Conservation (phyloP, 2,329 filamentous ascomycete species). For the Biscogniauxia sp. region DNA sequence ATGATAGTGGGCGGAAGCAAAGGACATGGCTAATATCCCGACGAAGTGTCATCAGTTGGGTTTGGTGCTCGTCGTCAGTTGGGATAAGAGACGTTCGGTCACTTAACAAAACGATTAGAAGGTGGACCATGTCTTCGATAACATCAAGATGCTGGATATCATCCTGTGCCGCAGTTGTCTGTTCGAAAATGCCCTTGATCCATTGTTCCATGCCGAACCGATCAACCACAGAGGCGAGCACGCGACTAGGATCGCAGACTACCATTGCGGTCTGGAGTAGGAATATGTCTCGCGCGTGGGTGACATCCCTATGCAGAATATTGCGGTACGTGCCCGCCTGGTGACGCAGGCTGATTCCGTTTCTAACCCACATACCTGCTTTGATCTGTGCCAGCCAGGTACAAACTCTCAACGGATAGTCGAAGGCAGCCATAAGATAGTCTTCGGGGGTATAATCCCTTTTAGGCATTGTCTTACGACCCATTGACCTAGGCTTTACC, state of each 20-base stretch:
- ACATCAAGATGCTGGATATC: slow-evolving; percentile 87
- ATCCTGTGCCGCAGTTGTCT: slow-evolving; percentile 72
- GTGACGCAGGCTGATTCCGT: slow-evolving; percentile 91
- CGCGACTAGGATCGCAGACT: slow-evolving; percentile 76
- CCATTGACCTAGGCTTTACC: slow-evolving; percentile 61
- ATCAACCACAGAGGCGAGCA: slow-evolving; percentile 86
- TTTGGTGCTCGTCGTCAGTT: slow-evolving; percentile 61
- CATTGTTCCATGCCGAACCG: slow-evolving; percentile 85
- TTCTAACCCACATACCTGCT: slow-evolving; percentile 96
- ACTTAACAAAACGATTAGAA: slow-evolving; percentile 86
- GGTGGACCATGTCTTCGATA: slow-evolving; percentile 91
- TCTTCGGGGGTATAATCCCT: slow-evolving; percentile 67
- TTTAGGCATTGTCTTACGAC: slow-evolving; percentile 53
- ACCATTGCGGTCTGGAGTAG: slow-evolving; percentile 88
- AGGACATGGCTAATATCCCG: slow-evolving; percentile 90
- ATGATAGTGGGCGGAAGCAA: slow-evolving; percentile 94
- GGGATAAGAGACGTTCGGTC: slow-evolving; percentile 80
- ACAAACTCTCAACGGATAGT: slow-evolving; percentile 89
- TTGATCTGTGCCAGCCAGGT: slow-evolving; percentile 98
- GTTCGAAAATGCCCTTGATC: slow-evolving; percentile 79
- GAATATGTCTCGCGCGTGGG: slow-evolving; percentile 92
- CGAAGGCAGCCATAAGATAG: slow-evolving; percentile 82
- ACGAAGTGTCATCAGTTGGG: slow-evolving; percentile 70
- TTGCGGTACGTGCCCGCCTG: slow-evolving; percentile 93
- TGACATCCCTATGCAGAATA: slow-evolving; percentile 84